Base-by-base conservation (phyloP, 805 yeast species). In the Metschnikowia vanudenii region DNA sequence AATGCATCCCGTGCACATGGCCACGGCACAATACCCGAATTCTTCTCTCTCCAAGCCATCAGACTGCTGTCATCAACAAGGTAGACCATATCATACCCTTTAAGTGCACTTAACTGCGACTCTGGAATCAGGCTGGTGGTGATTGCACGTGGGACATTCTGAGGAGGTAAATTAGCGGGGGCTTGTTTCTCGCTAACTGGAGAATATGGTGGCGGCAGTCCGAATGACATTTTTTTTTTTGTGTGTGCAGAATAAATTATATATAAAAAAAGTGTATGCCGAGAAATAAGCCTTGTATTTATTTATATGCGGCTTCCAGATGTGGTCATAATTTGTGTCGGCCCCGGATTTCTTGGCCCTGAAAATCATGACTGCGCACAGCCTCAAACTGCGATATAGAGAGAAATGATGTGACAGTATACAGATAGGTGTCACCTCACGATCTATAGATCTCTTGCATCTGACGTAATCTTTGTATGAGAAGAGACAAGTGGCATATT, bases 1-100 rank as follows among this genome's bases (percentile, higher is more conserved):
- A 53, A 34, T 6, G 56, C 56, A 12, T 46, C 37, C 2, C 53
- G 46, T 7, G 56, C 54, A 38, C 42, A 39, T 0, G 44, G 42
- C 56, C 56, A 53, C 4, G 56, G 55, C 16, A 51, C 46, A 11
- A 51, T 46, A 4, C 55, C 53, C 10, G 53, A 47, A 3, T 11
- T 11, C 6, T 41, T 24, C 19, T 53, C 56, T 14, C 20, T 26
- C 55, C 53, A 51, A 9, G 48, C 30, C 56, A 53, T 53, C 31
- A 47, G 48, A n/a, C 46, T 34, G 16, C 51, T 46, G 22, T 53
- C 56, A 33, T 53, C 56, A 4, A 53, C 50, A 16, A 53, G 46
- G 32, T 53, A 53, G 24, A 41, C 46, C 8, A 51, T 40, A 18
- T 53, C 56, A 33, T 53, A 53, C 12, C 51, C 56, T 18, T 46